Conservation (phyloP, 2,329 filamentous ascomycete species). For the Alternaria gaisen region DNA sequence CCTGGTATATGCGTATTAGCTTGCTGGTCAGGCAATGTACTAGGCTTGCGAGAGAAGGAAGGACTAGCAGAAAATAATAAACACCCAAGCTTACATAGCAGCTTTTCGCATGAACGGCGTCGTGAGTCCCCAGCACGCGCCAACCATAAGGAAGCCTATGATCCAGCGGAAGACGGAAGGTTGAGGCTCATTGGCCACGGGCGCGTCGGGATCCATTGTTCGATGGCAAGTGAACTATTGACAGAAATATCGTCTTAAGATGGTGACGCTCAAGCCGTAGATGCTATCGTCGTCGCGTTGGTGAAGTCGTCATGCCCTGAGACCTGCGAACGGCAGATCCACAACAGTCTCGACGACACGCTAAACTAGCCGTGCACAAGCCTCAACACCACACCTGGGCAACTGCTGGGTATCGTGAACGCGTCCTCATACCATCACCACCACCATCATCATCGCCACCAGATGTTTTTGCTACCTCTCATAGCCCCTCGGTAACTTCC, state of each 20-base stretch:
- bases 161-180: conserved; percentile 78
- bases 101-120: conserved; percentile 89
- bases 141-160: conserved; percentile 88
- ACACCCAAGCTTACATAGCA: conserved; percentile 61
- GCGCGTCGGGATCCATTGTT: conserved; percentile 44
- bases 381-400: conserved; percentile 4
- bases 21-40: not conserved
- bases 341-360: conserved; percentile 7
- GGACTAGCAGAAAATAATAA: not conserved
- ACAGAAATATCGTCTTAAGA: not conserved
- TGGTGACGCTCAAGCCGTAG: not conserved
- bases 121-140: conserved; percentile 90
- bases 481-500: not conserved
- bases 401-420: not conserved
- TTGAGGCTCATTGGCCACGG: conserved; percentile 33
- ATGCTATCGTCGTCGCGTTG: not conserved
- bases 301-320: not conserved
- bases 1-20: conserved; percentile 14
- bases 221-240: not conserved
- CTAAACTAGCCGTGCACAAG: conserved; percentile 11
- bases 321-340: not conserved
- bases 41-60: not conserved
- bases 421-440: not conserved
- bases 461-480: not conserved
- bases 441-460: not conserved